Evolutionary conservation across 257 asterid species (phyloP).

Genomic region (Penstemon barbatus): DNA sequence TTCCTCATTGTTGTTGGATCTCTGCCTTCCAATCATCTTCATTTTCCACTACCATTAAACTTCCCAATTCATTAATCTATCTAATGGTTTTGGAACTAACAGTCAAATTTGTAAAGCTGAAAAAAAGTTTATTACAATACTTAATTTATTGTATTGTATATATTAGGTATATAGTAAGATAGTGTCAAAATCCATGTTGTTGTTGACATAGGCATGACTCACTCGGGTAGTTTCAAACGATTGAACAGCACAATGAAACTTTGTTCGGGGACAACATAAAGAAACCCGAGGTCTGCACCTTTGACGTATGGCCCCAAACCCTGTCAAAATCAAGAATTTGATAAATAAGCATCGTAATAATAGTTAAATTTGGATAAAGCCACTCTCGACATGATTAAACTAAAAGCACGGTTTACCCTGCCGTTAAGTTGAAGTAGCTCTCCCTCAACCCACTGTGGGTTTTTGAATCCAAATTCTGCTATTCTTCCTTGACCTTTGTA

Average conservation of each 20-base stretch:
- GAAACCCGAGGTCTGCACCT: constrained; percentile 97
- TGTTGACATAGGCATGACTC: constrained; percentile 21
- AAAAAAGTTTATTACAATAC: constrained; percentile 26
- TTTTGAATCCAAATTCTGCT: constrained; percentile 82
- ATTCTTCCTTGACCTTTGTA: constrained; percentile 93
- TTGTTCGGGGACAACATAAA: constrained; percentile 84
- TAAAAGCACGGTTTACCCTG: constrained; percentile 51
- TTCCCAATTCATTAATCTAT: background rate
- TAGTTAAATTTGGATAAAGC: background rate
- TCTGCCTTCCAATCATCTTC: constrained; percentile 32
- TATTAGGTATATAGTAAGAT: background rate
- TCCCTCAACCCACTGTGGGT: constrained; percentile 93
- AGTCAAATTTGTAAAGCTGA: background rate
- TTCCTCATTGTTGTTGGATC: constrained; percentile 21
- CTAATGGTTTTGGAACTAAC: background rate
- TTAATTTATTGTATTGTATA: constrained; percentile 17
- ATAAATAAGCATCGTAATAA: background rate
- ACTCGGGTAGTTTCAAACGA: constrained; percentile 79
- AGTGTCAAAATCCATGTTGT: constrained; percentile 28
- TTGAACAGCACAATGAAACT: constrained; percentile 91
- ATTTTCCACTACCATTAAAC: constrained; percentile 3
- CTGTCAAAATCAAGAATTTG: constrained; percentile 33
- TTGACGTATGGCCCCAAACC: constrained; percentile 76
- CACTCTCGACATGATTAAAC: background rate
- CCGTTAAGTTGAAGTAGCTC: constrained; percentile 91